phyloP scores from a whole-genome alignment of 1,284 basidiomycete genomes.

The Trichosporon inkin region DNA sequence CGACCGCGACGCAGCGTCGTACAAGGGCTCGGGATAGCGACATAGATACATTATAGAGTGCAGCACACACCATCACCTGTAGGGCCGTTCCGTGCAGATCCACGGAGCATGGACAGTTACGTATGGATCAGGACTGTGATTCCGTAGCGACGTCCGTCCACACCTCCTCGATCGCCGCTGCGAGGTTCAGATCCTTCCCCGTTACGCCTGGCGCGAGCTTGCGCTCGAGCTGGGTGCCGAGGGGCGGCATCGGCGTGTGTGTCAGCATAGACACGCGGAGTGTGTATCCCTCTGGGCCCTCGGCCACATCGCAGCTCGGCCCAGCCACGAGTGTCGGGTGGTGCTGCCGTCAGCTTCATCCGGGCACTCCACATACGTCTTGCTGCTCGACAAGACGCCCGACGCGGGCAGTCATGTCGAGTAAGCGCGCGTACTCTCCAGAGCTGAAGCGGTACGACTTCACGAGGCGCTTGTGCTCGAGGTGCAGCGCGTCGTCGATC shows the following conservation, averaged over 20 bases:
- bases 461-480: not conserved
- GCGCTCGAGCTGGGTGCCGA: slow-evolving; percentile 18
- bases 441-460: not conserved
- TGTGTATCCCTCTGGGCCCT: slow-evolving; percentile 25
- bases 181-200: slow-evolving; percentile 38
- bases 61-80: not conserved
- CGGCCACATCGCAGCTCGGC: slow-evolving; percentile 22
- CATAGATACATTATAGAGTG: not conserved
- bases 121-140: not conserved
- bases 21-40: slow-evolving; percentile 7
- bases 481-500: not conserved
- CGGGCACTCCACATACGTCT: not conserved
- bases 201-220: slow-evolving; percentile 41
- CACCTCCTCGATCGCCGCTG: slow-evolving; percentile 32
- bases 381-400: not conserved
- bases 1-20: slow-evolving; percentile 38
- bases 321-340: slow-evolving; percentile 36
- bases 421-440: not conserved
- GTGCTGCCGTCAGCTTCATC: slow-evolving; percentile 28
- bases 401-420: not conserved
- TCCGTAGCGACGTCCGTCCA: slow-evolving; percentile 1
- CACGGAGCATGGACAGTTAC: not conserved
- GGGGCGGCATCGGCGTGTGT: slow-evolving; percentile 41
- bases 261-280: slow-evolving; percentile 40
- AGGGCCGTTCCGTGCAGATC: not conserved